Conservation (phyloP, 2,329 filamentous ascomycete genomes). For the Sclerotinia nivalis region DNA sequence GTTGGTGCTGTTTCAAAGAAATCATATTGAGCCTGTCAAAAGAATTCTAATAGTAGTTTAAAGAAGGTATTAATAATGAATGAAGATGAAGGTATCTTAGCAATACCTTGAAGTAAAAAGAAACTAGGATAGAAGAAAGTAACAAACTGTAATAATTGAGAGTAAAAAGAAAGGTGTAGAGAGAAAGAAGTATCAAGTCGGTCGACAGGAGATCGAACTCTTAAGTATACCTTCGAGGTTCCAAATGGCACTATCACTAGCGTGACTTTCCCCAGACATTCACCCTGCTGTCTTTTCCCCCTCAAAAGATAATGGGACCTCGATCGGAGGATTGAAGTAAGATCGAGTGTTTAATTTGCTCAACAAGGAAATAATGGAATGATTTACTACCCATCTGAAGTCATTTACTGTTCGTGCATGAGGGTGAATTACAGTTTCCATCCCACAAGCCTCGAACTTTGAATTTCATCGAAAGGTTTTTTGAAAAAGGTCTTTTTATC, state of each 20-base stretch:
- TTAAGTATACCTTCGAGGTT: not conserved
- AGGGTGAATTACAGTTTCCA: not conserved
- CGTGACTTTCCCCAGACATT: not conserved
- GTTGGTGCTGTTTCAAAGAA: not conserved
- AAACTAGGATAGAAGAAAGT: not conserved
- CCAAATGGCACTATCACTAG: not conserved
- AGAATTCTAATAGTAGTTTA: not conserved
- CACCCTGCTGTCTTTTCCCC: not conserved
- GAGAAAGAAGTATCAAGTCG: not conserved
- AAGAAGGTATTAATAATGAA: not conserved
- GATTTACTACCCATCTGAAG: not conserved
- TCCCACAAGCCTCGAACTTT: not conserved
- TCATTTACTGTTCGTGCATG: not conserved
- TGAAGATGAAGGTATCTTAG: not conserved
- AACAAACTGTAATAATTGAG: constrained; percentile 5
- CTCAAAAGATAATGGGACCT: not conserved
- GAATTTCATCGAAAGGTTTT: not conserved
- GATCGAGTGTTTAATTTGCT: not conserved
- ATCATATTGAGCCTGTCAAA: not conserved
- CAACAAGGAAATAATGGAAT: not conserved
- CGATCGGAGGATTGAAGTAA: not conserved
- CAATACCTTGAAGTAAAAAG: not conserved
- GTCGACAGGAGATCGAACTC: not conserved
- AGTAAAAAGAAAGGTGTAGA: not conserved
- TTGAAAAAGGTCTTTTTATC: not conserved